Percentiles rank a stretch among this genome's conserved stretches.
Conservation (phyloP, 2,329 filamentous ascomycete species). For the Colletotrichum lupini region DNA sequence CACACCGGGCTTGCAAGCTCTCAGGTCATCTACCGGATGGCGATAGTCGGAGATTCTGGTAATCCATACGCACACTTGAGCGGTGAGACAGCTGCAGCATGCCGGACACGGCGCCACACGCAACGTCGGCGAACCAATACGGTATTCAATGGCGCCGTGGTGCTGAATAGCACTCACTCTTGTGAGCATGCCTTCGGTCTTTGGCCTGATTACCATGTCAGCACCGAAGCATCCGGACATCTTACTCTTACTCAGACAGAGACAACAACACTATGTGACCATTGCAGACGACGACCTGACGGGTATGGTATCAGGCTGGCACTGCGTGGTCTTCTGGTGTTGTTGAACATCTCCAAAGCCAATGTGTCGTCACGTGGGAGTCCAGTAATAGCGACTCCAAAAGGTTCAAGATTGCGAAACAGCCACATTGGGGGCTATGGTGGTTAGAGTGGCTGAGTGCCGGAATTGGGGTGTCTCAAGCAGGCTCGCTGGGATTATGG, state of each 20-base stretch:
- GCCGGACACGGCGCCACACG: neutral
- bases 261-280: neutral
- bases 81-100: neutral
- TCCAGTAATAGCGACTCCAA: neutral
- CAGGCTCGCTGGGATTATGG: constrained; percentile 8
- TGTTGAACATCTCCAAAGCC: neutral
- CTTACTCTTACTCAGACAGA: neutral
- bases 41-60: neutral
- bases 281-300: neutral
- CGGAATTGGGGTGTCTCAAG: neutral
- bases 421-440: neutral
- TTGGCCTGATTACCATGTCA: neutral
- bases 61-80: neutral
- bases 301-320: neutral
- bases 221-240: neutral
- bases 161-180: neutral
- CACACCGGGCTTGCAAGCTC: no score
- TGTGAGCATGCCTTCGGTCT: neutral
- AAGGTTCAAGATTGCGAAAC: neutral
- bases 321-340: neutral
- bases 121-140: neutral
- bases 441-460: constrained; percentile 21
- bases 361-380: neutral
- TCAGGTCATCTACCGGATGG: no score
- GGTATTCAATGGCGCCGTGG: neutral